phyloP scores from a whole-genome alignment of 768 basidiomycete genomes.

The Mycena rosella region DNA sequence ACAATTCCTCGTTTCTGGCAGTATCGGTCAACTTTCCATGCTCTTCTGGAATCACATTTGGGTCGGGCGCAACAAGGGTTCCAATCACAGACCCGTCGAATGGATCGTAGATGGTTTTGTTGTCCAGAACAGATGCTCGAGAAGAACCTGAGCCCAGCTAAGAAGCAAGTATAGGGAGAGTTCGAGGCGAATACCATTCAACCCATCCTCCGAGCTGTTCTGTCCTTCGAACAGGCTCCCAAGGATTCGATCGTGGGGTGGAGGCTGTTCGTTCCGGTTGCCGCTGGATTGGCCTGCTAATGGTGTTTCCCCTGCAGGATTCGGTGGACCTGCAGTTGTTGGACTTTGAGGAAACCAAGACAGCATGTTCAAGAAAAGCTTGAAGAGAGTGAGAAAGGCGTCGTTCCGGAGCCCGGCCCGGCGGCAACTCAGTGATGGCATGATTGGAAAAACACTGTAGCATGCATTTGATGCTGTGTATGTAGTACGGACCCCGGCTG shows the following conservation, averaged over 20 bases:
- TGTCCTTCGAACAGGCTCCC: slow-evolving; percentile 28
- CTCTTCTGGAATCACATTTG: slow-evolving; percentile 31
- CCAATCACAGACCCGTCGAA: slow-evolving; percentile 62
- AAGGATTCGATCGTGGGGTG: slow-evolving; percentile 34
- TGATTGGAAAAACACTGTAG: no score
- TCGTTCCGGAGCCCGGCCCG: no score
- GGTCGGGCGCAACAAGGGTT: slow-evolving; percentile 43
- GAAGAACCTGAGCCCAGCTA: slow-evolving; percentile 10
- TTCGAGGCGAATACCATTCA: slow-evolving; percentile 21
- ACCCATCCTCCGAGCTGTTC: background rate
- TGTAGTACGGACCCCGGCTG: no score
- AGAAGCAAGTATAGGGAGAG: slow-evolving; percentile 21
- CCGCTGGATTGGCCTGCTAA: background rate
- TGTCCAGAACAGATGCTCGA: slow-evolving; percentile 6
- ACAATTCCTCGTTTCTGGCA: slow-evolving; percentile 64
- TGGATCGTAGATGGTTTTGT: slow-evolving; percentile 55
- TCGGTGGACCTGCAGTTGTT: slow-evolving; percentile 10
- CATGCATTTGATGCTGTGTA: no score
- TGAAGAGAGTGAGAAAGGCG: no score
- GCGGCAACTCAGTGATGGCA: slow-evolving; percentile 4
- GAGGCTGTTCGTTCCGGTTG: background rate
- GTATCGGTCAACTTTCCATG: slow-evolving; percentile 29
- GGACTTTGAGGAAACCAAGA: slow-evolving; percentile 32
- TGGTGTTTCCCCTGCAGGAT: background rate
- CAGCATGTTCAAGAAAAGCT: background rate